Evolutionary conservation across 495 filamentous ascomycete species (phyloP).

Genomic region (Xylaria palmicola): DNA sequence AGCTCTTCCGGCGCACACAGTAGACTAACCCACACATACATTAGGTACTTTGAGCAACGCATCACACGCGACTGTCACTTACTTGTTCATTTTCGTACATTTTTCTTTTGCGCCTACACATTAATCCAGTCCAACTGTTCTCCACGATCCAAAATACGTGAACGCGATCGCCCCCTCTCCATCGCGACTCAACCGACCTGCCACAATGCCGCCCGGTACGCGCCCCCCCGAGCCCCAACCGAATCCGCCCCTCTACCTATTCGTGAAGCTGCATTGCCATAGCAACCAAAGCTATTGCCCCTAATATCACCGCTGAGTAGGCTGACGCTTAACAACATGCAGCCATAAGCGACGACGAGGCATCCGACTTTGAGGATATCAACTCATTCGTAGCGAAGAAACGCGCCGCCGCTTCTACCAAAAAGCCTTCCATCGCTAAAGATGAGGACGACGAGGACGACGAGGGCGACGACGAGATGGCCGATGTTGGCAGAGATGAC

Average conservation of each 20-base stretch:
- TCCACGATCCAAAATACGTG: neutral
- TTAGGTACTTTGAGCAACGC: too few species aligned
- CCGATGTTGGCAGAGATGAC: conserved; percentile 14
- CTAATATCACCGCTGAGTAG: neutral
- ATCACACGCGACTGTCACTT: neutral
- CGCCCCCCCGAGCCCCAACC: neutral
- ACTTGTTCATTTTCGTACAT: neutral
- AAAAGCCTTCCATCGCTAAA: conserved; percentile 10
- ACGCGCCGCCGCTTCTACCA: conserved; percentile 17
- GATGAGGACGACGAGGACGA: conserved; percentile 6
- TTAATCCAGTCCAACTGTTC: neutral
- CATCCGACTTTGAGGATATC: conserved; percentile 31
- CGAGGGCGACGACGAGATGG: conserved; percentile 24
- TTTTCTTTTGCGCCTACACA: neutral
- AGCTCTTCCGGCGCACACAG: too few species aligned
- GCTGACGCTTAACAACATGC: neutral
- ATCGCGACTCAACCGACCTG: neutral
- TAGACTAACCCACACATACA: too few species aligned
- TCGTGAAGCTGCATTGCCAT: neutral
- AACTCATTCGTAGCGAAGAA: conserved; percentile 10
- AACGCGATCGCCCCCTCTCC: neutral
- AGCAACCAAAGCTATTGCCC: neutral
- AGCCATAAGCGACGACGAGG: conserved; percentile 44
- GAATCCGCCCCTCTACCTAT: neutral
- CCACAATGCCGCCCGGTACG: conserved; percentile 31